Percentiles rank a stretch among this genome's conserved stretches.
These are phyloP conservation scores for Talaromyces sp. DNA, from an alignment of 2,329 filamentous ascomycete genomes.

Conservation along the genomic window DNA sequence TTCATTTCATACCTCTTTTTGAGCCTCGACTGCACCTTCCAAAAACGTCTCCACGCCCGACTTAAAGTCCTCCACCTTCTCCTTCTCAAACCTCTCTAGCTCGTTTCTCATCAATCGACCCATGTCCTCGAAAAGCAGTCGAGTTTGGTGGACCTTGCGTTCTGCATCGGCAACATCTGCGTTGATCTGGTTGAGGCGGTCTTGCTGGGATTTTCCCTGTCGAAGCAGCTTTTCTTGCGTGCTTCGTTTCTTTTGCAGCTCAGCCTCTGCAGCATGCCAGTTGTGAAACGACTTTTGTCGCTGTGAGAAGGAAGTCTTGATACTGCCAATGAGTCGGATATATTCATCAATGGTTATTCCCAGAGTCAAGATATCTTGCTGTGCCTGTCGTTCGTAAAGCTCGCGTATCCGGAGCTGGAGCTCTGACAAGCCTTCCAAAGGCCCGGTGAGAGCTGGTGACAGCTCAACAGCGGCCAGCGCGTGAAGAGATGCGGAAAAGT, in stretches of 20 bases:
- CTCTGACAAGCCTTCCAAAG: constrained; percentile 85
- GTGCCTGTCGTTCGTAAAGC: constrained; percentile 91
- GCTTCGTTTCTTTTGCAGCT: constrained; percentile 81
- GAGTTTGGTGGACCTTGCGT: constrained; percentile 82
- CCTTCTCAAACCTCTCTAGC: constrained; percentile 87
- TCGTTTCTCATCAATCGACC: constrained; percentile 85
- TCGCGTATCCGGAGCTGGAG: constrained; percentile 91
- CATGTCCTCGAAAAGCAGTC: constrained; percentile 95
- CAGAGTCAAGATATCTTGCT: constrained; percentile 92
- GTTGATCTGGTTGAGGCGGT: constrained; percentile 84
- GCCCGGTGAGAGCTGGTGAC: constrained; percentile 79
- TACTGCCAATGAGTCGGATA: constrained; percentile 88
- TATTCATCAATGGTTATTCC: constrained; percentile 99
- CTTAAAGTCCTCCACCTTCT: constrained; percentile 99
- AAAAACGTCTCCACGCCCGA: constrained; percentile 95
- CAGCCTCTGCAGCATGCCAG: constrained; percentile 87
- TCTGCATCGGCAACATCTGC: constrained; percentile 95
- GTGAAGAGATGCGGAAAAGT: constrained; percentile 91
- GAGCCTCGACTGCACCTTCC: constrained; percentile 93
- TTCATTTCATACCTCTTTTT: constrained; percentile 75
- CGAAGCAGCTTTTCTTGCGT: constrained; percentile 91
- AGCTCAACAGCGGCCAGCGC: constrained; percentile 88
- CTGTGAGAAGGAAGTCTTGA: constrained; percentile 88
- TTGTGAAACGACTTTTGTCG: constrained; percentile 93
- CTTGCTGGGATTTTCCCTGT: constrained; percentile 93